Evolutionary conservation across 805 yeast genomes (phyloP), one percentile per base, ranked within the genome.

Genomic region (Ogataea corticis): DNA sequence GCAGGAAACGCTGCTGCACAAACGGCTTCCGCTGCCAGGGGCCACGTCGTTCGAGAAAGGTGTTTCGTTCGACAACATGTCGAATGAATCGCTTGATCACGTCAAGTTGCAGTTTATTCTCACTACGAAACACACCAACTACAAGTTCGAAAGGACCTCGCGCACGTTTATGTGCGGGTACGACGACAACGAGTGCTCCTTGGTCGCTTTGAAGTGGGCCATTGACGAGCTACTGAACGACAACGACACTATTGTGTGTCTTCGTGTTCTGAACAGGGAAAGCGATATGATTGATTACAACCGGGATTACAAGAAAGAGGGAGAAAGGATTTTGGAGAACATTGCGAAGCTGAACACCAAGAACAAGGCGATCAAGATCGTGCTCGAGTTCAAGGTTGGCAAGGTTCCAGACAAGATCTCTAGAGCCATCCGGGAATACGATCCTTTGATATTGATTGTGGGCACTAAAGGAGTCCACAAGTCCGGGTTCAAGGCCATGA

Each of bases 201-300:
- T 68, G n/a, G 57, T 59, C 11, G 77, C 77, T 4, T 51, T 75
- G 19, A 68, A 62, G 38, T 75, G 79, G 79, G 61, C 74, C 2
- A 49, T 76, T 4, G 72, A 69, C 32, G 71, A 74, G 45, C 59
- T 75, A 44, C 59, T 69, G 14, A 65, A 60, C 18, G 76, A 75
- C 45, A 73, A 75, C 16, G 80, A 75, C 49, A 75, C 72, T 16
- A 52, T 76, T 5, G 71, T 76, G 2, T 69, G 76, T 31, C 52
- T 75, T 15, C 60, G 74, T 25, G 79, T 72, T 4, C 54, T 75
- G 4, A 68, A 73, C 4, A 65, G 66, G 18, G 65, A 61, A 30
- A 50, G 56, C 16, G 49, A 46, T 11, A 32, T 55, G 47, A 41
- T 32, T 15, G 61, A 60, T 3, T 52, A 55, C 39, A 23, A 43